These are phyloP conservation scores for Chiua virens DNA, from an alignment of 768 basidiomycete species.

Conservation along the genomic window DNA sequence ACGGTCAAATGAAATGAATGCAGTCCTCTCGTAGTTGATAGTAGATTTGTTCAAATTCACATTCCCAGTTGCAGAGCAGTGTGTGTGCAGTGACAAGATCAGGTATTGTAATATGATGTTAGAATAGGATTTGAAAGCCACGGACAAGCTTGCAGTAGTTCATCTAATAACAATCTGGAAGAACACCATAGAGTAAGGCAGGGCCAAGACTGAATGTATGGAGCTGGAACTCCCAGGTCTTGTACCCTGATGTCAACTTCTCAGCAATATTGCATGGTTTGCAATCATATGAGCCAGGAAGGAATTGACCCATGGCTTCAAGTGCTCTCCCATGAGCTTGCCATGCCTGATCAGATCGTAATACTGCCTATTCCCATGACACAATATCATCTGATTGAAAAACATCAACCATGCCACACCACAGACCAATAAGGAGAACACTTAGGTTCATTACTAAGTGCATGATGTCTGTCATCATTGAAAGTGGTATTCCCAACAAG, in stretches of 20 bases:
- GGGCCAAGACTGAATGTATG: constrained; percentile 24
- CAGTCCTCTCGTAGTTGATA: constrained; percentile 19
- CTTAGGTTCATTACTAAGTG: too few relatives aligned
- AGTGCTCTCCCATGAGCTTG: constrained; percentile 14
- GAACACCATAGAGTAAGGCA: constrained; percentile 11
- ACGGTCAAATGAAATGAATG: constrained; percentile 32
- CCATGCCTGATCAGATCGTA: constrained; percentile 27
- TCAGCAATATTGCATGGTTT: constrained; percentile 26
- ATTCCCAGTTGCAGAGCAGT: constrained; percentile 21
- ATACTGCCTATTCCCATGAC: constrained; percentile 34
- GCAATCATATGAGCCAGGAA: constrained; percentile 19
- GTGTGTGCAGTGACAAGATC: constrained; percentile 15
- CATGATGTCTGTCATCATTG: too few relatives aligned
- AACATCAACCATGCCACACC: too few relatives aligned
- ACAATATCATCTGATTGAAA: too few relatives aligned
- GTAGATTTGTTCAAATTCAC: constrained; percentile 32
- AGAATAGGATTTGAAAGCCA: constrained; percentile 21
- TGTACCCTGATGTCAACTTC: constrained; percentile 29
- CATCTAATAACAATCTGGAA: constrained; percentile 14
- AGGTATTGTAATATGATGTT: constrained; percentile 11
- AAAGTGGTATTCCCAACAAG: too few relatives aligned
- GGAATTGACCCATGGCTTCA: constrained; percentile 1
- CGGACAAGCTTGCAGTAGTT: constrained; percentile 23
- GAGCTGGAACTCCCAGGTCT: constrained; percentile 26
- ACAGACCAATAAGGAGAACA: too few relatives aligned